Conservation (phyloP, 1,284 basidiomycete genomes). For the Puccinia coronata region DNA sequence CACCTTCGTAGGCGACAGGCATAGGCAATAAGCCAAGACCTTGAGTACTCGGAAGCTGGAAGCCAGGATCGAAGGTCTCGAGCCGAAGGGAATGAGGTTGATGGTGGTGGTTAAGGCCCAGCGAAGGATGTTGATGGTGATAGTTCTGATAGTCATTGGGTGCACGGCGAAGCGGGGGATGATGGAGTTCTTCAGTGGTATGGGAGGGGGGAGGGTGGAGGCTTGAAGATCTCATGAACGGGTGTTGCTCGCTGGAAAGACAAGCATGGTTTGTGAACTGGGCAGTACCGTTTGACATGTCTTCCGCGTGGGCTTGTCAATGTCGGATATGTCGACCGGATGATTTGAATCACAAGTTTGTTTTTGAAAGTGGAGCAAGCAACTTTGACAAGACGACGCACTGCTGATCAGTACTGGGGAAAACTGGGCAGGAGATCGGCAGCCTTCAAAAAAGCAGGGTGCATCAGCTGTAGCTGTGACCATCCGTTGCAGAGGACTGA, state of each 20-base stretch:
- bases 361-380: too few relatives aligned
- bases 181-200: slow-evolving; percentile 28
- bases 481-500: too few relatives aligned
- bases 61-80: slow-evolving; percentile 15
- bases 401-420: too few relatives aligned
- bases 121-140: slow-evolving; percentile 2
- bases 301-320: slow-evolving; percentile 9
- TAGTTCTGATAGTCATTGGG: slow-evolving; percentile 17
- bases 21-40: slow-evolving; percentile 33
- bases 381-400: too few relatives aligned
- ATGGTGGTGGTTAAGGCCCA: not conserved
- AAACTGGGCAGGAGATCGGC: too few relatives aligned
- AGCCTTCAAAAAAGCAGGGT: too few relatives aligned
- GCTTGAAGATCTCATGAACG: slow-evolving; percentile 10
- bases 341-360: not conserved
- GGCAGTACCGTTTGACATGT: slow-evolving; percentile 4
- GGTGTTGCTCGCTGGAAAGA: not conserved
- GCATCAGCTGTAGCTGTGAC: too few relatives aligned
- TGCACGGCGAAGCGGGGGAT: not conserved
- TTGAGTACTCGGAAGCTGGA: slow-evolving; percentile 19
- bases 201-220: slow-evolving; percentile 11
- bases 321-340: not conserved
- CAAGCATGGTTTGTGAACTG: slow-evolving; percentile 37
- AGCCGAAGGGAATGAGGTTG: not conserved
- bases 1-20: slow-evolving; percentile 46